These are phyloP conservation scores for Colletotrichum sp. DNA, from an alignment of 2,329 filamentous ascomycete genomes.

Conservation along the genomic window DNA sequence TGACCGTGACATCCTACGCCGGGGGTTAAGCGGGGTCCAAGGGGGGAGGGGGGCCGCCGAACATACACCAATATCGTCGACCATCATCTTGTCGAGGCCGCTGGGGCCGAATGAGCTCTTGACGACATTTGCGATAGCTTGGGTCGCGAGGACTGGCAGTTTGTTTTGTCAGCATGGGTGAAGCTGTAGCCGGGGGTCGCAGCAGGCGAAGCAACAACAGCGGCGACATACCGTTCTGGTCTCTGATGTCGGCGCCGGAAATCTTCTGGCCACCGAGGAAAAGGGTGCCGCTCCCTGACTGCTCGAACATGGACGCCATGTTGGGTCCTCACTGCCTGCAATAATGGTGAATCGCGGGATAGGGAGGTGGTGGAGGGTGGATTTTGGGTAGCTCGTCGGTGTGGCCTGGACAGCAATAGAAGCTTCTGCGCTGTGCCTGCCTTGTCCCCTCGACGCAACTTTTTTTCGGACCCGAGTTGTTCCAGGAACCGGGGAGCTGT, in stretches of 20 bases:
- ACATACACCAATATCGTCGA: slow-evolving; percentile 94
- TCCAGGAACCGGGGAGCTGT: slow-evolving; percentile 21
- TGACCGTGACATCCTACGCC: slow-evolving; percentile 90
- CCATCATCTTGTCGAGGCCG: slow-evolving; percentile 99
- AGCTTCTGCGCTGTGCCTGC: slow-evolving; percentile 23
- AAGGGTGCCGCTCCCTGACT: slow-evolving; percentile 91
- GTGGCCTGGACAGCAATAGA: slow-evolving; percentile 23
- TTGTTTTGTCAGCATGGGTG: slow-evolving; percentile 27
- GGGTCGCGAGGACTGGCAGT: slow-evolving; percentile 81
- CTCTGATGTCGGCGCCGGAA: slow-evolving; percentile 92
- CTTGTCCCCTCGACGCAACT: slow-evolving; percentile 21
- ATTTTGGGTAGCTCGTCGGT: slow-evolving; percentile 14
- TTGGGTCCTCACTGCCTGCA: slow-evolving; percentile 22
- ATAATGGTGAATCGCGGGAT: slow-evolving; percentile 8
- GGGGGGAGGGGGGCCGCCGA: slow-evolving; percentile 15
- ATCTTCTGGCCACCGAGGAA: slow-evolving; percentile 98
- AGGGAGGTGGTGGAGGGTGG: slow-evolving; percentile 10
- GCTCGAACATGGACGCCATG: slow-evolving; percentile 97
- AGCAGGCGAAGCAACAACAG: not conserved
- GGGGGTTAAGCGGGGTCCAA: slow-evolving; percentile 25
- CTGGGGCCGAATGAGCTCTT: slow-evolving; percentile 98
- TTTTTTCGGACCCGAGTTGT: slow-evolving; percentile 25
- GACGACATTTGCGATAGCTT: slow-evolving; percentile 97
- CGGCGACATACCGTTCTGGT: slow-evolving; percentile 79
- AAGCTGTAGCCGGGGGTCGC: slow-evolving; percentile 19